phyloP scores from a whole-genome alignment of 441 rosid species.

The Syzygium syzygioides region DNA sequence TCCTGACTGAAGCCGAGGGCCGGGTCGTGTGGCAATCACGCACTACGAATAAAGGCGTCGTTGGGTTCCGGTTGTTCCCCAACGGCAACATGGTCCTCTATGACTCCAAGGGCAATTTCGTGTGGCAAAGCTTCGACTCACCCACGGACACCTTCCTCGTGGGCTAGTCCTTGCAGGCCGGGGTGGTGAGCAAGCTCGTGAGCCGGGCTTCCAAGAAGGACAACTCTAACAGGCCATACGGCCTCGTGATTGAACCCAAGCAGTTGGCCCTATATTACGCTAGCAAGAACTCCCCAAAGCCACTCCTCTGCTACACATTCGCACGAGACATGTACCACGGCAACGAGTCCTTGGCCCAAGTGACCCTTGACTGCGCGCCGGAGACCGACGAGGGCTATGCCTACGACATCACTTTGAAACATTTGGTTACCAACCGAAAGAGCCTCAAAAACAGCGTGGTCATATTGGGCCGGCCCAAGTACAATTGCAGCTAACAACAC shows the following conservation, averaged over 20 bases:
- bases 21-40: slow-evolving; percentile 5
- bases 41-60: slow-evolving; percentile 7
- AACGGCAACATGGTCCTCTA: slow-evolving; percentile 63
- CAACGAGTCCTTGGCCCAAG: slow-evolving; percentile 4
- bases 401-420: slow-evolving; percentile 6
- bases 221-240: slow-evolving; percentile 42
- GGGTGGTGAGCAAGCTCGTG: slow-evolving; percentile 34
- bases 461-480: slow-evolving; percentile 7
- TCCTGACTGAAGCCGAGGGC: slow-evolving; percentile 1
- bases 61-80: background rate
- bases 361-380: slow-evolving; percentile 12
- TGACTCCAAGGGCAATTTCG: slow-evolving; percentile 36
- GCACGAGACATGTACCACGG: background rate
- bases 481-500: background rate
- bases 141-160: slow-evolving; percentile 69
- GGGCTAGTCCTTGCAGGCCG: slow-evolving; percentile 7
- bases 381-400: slow-evolving; percentile 19
- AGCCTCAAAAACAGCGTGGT: background rate
- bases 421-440: background rate
- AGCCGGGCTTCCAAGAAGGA: slow-evolving; percentile 29
- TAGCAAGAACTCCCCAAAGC: slow-evolving; percentile 33
- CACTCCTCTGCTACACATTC: slow-evolving; percentile 31
- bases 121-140: slow-evolving; percentile 68
- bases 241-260: slow-evolving; percentile 50
- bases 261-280: slow-evolving; percentile 36